Evolutionary conservation across 257 asterid genomes (phyloP).

Genomic region (Paulownia fortunei): DNA sequence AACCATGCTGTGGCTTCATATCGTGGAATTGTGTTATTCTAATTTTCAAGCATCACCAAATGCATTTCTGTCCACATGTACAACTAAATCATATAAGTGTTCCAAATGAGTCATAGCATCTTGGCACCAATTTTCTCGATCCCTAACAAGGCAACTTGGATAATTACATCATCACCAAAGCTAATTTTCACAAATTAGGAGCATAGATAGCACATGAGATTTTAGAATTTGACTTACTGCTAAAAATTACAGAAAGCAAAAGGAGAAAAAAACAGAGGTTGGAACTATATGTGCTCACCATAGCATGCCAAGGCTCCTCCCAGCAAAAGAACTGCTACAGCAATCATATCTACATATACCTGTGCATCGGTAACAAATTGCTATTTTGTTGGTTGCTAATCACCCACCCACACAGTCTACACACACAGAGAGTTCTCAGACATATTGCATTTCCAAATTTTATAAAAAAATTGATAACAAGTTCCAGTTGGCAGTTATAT

Average conservation of each 20-base stretch:
- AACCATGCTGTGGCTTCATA: too few relatives aligned
- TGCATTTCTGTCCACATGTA: neutral
- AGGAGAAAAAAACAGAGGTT: neutral
- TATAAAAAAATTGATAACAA: neutral
- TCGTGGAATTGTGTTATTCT: too few relatives aligned
- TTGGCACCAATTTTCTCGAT: neutral
- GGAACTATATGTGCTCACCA: slow-evolving; percentile 45
- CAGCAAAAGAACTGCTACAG: slow-evolving; percentile 57
- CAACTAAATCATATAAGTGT: neutral
- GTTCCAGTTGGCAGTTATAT: neutral
- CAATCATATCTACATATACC: slow-evolving; percentile 74
- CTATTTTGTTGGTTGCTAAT: neutral
- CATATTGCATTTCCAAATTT: neutral
- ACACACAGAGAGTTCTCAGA: neutral
- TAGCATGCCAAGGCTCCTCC: slow-evolving; percentile 86
- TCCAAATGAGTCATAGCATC: too few relatives aligned
- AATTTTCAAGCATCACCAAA: neutral
- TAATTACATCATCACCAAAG: neutral
- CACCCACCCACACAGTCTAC: neutral
- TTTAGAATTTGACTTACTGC: neutral
- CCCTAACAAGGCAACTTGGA: neutral
- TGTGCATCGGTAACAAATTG: slow-evolving; percentile 40
- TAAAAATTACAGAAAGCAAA: neutral
- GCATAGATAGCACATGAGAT: neutral
- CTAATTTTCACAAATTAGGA: neutral